These are phyloP conservation scores for Chaetomium fimeti DNA, from an alignment of 495 filamentous ascomycete genomes.

Conservation along the genomic window DNA sequence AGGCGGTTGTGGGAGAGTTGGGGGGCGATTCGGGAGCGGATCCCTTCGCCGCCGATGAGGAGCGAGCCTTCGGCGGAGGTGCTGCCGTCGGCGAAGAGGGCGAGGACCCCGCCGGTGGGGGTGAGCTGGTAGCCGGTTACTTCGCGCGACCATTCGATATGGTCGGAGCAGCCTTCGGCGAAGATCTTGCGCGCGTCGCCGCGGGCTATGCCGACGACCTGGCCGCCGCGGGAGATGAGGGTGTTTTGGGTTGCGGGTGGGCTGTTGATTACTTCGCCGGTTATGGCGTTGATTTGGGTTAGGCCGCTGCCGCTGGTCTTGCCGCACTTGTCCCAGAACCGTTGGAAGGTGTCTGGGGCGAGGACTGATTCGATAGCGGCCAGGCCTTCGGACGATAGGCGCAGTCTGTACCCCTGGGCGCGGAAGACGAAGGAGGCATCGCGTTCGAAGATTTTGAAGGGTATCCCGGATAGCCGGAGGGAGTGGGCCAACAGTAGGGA, in stretches of 20 bases:
- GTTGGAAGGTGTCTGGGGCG: constrained; percentile 41
- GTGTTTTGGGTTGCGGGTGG: constrained; percentile 24
- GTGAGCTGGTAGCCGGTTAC: constrained; percentile 52
- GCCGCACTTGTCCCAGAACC: constrained; percentile 55
- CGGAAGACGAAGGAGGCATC: constrained; percentile 51
- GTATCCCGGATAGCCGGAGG: constrained; percentile 45
- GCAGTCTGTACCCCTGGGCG: constrained; percentile 56
- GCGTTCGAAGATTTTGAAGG: constrained; percentile 54
- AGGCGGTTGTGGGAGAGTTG: constrained; percentile 51
- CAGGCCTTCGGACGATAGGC: constrained; percentile 51
- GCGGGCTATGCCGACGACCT: constrained; percentile 52
- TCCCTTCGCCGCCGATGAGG: constrained; percentile 53
- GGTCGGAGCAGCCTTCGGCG: constrained; percentile 45
- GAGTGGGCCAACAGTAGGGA: constrained; percentile 53
- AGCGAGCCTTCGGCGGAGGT: constrained; percentile 51
- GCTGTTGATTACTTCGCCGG: constrained; percentile 37
- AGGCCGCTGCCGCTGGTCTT: constrained; percentile 51
- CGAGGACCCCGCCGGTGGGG: constrained; percentile 41
- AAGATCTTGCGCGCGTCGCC: constrained; percentile 53
- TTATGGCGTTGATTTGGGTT: constrained; percentile 45
- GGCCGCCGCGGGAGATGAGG: constrained; percentile 47
- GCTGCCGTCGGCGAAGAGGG: constrained; percentile 50
- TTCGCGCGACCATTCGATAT: constrained; percentile 47
- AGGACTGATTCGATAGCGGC: constrained; percentile 54
- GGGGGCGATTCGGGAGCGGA: constrained; percentile 52